These are phyloP conservation scores for Raphanus sativus DNA, from an alignment of 345 rosid genomes.

Conservation along the genomic window DNA sequence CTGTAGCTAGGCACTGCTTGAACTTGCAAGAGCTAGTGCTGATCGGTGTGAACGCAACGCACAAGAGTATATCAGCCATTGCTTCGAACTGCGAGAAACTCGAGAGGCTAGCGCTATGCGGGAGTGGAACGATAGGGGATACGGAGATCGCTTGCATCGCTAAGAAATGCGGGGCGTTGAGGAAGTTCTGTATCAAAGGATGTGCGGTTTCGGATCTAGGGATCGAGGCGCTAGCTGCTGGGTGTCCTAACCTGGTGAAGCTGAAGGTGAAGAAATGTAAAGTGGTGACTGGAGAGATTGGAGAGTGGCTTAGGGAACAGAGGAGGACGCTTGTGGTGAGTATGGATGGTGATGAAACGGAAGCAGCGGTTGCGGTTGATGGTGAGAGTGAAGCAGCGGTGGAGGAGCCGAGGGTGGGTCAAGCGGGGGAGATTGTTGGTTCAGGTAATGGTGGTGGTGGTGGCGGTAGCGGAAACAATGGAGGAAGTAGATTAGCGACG, in stretches of 20 bases:
- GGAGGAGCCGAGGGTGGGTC: slow-evolving; percentile 55
- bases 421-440: slow-evolving; percentile 32
- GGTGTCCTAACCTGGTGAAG: slow-evolving; percentile 82
- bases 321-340: slow-evolving; percentile 62
- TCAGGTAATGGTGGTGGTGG: slow-evolving; percentile 31
- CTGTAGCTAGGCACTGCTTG: slow-evolving; percentile 61
- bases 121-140: slow-evolving; percentile 77
- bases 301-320: slow-evolving; percentile 57
- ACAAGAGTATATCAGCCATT: slow-evolving; percentile 52
- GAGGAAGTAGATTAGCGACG: slow-evolving; percentile 54
- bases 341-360: slow-evolving; percentile 53
- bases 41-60: slow-evolving; percentile 81
- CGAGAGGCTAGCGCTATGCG: slow-evolving; percentile 78
- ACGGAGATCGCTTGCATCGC: slow-evolving; percentile 75
- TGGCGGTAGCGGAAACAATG: slow-evolving; percentile 24
- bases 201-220: slow-evolving; percentile 72
- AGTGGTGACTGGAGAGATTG: slow-evolving; percentile 62
- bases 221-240: slow-evolving; percentile 68
- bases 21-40: slow-evolving; percentile 81
- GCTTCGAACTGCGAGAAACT: slow-evolving; percentile 66
- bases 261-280: slow-evolving; percentile 85
- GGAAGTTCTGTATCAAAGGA: slow-evolving; percentile 86
- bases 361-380: slow-evolving; percentile 17
- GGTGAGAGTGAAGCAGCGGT: slow-evolving; percentile 38
- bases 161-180: slow-evolving; percentile 62